Base-by-base conservation (phyloP, 208 protist genomes). In the Novymonas esmeraldas region DNA sequence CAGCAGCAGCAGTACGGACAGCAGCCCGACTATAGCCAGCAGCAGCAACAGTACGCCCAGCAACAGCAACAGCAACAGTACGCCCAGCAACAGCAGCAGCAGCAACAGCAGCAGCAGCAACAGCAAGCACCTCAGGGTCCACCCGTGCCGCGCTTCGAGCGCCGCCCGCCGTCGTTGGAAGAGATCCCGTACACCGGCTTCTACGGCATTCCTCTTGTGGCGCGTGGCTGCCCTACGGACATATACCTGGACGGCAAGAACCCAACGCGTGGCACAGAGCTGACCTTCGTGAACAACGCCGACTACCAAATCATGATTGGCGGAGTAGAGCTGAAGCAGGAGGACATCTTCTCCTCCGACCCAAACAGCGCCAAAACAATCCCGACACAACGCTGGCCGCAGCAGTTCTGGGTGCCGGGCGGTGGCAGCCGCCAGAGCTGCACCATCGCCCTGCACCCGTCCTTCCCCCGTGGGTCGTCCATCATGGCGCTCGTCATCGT, bases 211-310 rank as follows among this genome's bases (percentile, higher is more conserved):
- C 79, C 78, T 33, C 72, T 95, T 1, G 42, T 95, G 31, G 87
- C 60, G 34, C 82, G 85, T 44, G 90, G 73, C 26, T 95, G 90
- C 66, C 90, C 90, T 16, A 85, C 93, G 24, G 90, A 95, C 58
- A 85, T 95, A 36, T 95, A 92, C 63, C 79, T 95, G 34, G 87
- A 95, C 55, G 90, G 85, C 31, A 84, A 83, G 59, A 95, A 56
- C 45, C 84, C 90, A 33, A 93, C 90, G 26, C 86, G 90, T 33
- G 90, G 90, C 9, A 95, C 90, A 36, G 86, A 95, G 75, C 57
- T 95, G 63, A 90, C 76, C 38, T 79, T 95, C 54, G 76, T 93
- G 68, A 95, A 95, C 77, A 89, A 93, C 64, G 70, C 78, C 26
- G 80, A 85, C 38, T 80, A 81, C 33, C 68, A 89, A 49, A 39